These are phyloP conservation scores for Sphaerulina vaccinii DNA, from an alignment of 2,329 filamentous ascomycete species.

Conservation along the genomic window DNA sequence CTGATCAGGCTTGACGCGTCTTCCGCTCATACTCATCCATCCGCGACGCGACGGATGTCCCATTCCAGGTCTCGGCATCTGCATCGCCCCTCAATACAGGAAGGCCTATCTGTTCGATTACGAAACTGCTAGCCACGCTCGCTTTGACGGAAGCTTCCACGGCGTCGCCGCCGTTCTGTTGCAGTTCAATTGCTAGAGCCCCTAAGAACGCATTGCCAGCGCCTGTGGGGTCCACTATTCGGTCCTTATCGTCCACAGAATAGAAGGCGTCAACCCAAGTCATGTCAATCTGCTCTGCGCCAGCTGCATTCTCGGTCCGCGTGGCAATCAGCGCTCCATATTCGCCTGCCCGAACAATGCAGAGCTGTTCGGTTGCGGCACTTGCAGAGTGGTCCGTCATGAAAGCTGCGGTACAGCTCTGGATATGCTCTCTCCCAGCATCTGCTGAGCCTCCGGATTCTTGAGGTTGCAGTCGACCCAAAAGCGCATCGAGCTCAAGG, in stretches of 20 bases:
- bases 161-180: conserved; percentile 24
- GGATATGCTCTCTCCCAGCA: conserved; percentile 23
- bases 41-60: conserved; percentile 43
- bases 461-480: conserved; percentile 16
- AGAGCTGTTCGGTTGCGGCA: conserved; percentile 14
- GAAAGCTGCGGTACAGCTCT: conserved; percentile 26
- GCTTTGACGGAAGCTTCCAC: conserved; percentile 29
- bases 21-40: conserved; percentile 31
- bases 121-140: conserved; percentile 33
- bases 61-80: conserved; percentile 46
- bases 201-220: conserved; percentile 35
- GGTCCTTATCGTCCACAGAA: conserved; percentile 14
- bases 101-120: conserved; percentile 30
- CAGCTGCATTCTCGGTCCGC: background rate
- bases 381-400: conserved; percentile 14
- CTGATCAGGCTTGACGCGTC: background rate
- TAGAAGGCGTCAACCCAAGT: conserved; percentile 30
- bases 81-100: conserved; percentile 27
- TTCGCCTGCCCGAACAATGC: conserved; percentile 29
- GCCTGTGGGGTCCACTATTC: conserved; percentile 33
- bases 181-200: conserved; percentile 29
- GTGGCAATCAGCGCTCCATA: conserved; percentile 30
- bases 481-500: conserved; percentile 30
- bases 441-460: conserved; percentile 1
- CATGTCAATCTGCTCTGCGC: conserved; percentile 8